phyloP scores from a whole-genome alignment of 2,329 filamentous ascomycete genomes.

The Alternaria gaisen region DNA sequence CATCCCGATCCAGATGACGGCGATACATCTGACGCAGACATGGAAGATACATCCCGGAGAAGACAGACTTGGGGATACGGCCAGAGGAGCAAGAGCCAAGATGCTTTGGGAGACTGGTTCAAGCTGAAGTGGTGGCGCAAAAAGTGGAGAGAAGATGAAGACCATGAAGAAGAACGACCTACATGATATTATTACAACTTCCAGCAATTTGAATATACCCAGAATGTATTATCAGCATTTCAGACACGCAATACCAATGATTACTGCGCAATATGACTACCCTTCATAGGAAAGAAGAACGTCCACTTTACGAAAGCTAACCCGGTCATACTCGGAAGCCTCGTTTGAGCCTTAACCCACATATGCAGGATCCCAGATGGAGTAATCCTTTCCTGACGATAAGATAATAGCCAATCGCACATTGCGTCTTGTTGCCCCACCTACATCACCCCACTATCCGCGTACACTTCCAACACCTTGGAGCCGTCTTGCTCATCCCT shows the following conservation, averaged over 20 bases:
- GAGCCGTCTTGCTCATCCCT: neutral
- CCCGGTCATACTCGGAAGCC: neutral
- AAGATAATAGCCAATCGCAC: constrained; percentile 3
- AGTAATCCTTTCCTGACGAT: constrained; percentile 13
- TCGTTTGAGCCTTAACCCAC: neutral
- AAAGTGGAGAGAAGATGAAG: constrained; percentile 39
- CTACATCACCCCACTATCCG: neutral
- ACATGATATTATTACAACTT: constrained; percentile 19
- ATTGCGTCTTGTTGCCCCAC: neutral
- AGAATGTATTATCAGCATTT: constrained; percentile 5
- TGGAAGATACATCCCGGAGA: constrained; percentile 23
- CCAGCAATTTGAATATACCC: constrained; percentile 16
- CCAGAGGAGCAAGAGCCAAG: constrained; percentile 31
- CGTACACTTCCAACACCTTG: neutral
- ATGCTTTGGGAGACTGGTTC: constrained; percentile 47
- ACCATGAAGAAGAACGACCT: constrained; percentile 19
- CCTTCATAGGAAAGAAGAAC: neutral
- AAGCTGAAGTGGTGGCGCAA: constrained; percentile 52
- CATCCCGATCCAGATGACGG: constrained; percentile 44
- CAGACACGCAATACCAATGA: neutral
- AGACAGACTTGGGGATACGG: constrained; percentile 41
- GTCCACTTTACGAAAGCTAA: neutral
- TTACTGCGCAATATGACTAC: neutral
- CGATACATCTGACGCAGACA: constrained; percentile 41
- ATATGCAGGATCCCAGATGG: constrained; percentile 4